Evolutionary conservation across 2,329 filamentous ascomycete genomes (phyloP).

Genomic region (Xylariaceae sp.): DNA sequence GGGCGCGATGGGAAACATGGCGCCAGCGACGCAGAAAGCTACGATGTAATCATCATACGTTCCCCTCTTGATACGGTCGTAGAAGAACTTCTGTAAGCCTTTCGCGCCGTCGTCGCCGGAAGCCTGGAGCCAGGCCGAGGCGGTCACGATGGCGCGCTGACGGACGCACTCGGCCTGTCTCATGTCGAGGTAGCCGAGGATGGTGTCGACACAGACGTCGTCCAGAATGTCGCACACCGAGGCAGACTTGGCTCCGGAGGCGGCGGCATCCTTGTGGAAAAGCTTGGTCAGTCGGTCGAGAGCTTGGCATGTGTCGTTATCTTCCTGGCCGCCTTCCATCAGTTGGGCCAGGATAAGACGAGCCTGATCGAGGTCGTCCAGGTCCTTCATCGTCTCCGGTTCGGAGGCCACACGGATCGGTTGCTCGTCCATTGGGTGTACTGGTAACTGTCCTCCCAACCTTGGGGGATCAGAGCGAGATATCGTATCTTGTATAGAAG

Average conservation of each 20-base stretch:
- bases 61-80: conserved; percentile 61
- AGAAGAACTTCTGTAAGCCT: conserved; percentile 70
- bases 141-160: conserved; percentile 75
- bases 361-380: conserved; percentile 49
- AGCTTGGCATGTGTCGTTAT: conserved; percentile 60
- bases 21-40: conserved; percentile 87
- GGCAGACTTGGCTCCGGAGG: conserved; percentile 37
- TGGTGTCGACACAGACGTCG: conserved; percentile 71
- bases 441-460: no score
- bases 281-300: conserved; percentile 55
- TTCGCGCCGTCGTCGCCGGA: conserved; percentile 65
- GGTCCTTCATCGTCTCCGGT: conserved; percentile 24
- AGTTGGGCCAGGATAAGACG: conserved; percentile 78
- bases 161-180: conserved; percentile 67
- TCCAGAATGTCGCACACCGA: conserved; percentile 62
- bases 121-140: conserved; percentile 76
- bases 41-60: conserved; percentile 86
- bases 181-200: conserved; percentile 82
- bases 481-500: no score
- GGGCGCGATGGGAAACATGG: conserved; percentile 80
- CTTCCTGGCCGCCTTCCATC: conserved; percentile 86
- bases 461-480: no score
- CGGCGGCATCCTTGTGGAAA: conserved; percentile 49
- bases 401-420: conserved; percentile 22
- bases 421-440: conserved; percentile 26